phyloP scores from a whole-genome alignment of 805 yeast species.

The Wickerhamomyces subpelliculosus region DNA sequence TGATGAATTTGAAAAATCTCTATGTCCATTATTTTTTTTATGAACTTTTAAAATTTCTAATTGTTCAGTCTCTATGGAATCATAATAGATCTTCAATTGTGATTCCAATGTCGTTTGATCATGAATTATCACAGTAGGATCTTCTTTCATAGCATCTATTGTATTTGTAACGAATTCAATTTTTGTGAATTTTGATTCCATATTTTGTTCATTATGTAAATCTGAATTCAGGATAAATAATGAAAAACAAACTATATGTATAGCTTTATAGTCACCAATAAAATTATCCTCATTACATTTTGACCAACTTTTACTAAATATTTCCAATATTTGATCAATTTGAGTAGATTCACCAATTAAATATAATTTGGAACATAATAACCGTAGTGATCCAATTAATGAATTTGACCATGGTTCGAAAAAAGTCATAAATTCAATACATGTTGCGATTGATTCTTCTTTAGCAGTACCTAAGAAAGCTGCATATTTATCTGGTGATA shows the following conservation, averaged over 20 bases:
- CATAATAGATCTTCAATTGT: conserved; percentile 27
- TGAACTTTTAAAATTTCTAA: conserved; percentile 10
- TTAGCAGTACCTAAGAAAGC: conserved; percentile 30
- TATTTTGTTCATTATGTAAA: conserved; percentile 45
- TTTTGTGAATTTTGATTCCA: conserved; percentile 31
- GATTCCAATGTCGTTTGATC: conserved; percentile 6
- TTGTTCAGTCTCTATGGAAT: conserved; percentile 23
- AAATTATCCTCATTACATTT: conserved; percentile 39
- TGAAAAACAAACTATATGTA: conserved; percentile 68
- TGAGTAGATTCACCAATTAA: conserved; percentile 80
- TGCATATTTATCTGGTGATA: conserved; percentile 36
- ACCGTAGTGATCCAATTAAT: conserved; percentile 49
- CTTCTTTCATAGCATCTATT: conserved; percentile 33
- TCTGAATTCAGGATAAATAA: conserved; percentile 72
- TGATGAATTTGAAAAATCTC: conserved; percentile 3
- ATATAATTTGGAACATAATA: conserved; percentile 58
- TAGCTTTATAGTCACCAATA: conserved; percentile 47
- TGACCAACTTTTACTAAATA: conserved; percentile 61
- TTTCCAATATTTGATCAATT: conserved; percentile 64
- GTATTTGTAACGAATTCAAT: conserved; percentile 45
- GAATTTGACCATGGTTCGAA: conserved; percentile 41
- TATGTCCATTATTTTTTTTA: neutral
- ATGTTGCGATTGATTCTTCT: conserved; percentile 20
- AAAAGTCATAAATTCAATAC: conserved; percentile 29
- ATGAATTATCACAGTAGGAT: conserved; percentile 1